These are phyloP conservation scores for Tuber borchii DNA, from an alignment of 495 filamentous ascomycete genomes.

Conservation along the genomic window DNA sequence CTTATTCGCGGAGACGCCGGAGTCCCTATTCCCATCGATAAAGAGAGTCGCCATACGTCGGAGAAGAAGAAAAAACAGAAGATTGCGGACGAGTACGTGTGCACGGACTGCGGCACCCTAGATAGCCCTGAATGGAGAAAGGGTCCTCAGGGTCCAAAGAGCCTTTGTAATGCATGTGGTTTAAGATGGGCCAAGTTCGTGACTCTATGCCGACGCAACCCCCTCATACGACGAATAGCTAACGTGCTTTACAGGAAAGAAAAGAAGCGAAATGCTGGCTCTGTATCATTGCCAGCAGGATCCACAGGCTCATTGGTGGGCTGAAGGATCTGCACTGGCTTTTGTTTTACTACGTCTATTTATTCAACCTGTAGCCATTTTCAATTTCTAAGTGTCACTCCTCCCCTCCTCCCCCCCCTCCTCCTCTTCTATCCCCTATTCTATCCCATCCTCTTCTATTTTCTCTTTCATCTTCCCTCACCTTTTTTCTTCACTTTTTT, in stretches of 20 bases:
- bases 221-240: conserved; percentile 5
- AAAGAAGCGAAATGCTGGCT: conserved; percentile 35
- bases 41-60: conserved; percentile 61
- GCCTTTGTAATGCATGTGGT: conserved; percentile 94
- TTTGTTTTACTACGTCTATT: not conserved
- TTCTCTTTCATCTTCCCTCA: not conserved
- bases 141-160: conserved; percentile 88
- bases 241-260: conserved; percentile 31
- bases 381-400: not conserved
- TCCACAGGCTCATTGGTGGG: conserved; percentile 14
- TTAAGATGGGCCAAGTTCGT: conserved; percentile 42
- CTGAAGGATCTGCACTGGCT: not conserved
- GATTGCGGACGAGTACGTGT: conserved; percentile 87
- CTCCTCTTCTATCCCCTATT: not conserved
- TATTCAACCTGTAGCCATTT: not conserved
- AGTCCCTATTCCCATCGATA: conserved; percentile 72
- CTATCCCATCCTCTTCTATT: not conserved
- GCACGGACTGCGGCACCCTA: conserved; percentile 87
- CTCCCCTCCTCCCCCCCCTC: not conserved
- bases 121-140: conserved; percentile 97
- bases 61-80: conserved; percentile 88
- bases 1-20: conserved; percentile 81
- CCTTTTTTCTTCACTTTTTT: not conserved
- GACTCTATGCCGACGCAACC: not conserved
- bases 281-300: conserved; percentile 29